Evolutionary conservation across 495 filamentous ascomycete genomes (phyloP).

Genomic region (Baudoinia panamericana): DNA sequence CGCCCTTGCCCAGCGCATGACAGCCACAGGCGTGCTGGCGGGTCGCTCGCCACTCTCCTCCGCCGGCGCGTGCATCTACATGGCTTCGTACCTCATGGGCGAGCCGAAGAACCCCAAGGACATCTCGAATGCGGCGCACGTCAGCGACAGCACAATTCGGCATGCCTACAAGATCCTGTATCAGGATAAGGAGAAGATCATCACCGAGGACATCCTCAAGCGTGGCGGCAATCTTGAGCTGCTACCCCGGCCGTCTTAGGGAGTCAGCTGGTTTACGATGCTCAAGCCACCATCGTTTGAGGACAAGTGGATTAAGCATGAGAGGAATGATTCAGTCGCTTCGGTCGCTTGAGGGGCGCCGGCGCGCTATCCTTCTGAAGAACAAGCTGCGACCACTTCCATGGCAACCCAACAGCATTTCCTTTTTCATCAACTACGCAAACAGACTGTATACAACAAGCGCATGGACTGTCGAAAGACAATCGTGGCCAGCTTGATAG

Average conservation of each 20-base stretch:
- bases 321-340: too few species aligned
- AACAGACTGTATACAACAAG: too few species aligned
- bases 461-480: too few species aligned
- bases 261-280: neutral
- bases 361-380: too few species aligned
- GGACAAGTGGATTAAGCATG: too few species aligned
- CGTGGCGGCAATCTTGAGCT: conserved; percentile 9
- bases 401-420: too few species aligned
- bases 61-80: conserved; percentile 91
- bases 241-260: conserved; percentile 11
- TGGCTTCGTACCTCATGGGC: conserved; percentile 73
- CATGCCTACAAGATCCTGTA: conserved; percentile 86
- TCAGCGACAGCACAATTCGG: conserved; percentile 91
- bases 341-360: too few species aligned
- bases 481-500: too few species aligned
- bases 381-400: too few species aligned
- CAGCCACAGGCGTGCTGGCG: conserved; percentile 60
- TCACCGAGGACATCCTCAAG: conserved; percentile 43
- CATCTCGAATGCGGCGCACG: conserved; percentile 65
- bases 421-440: too few species aligned
- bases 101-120: conserved; percentile 68
- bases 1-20: conserved; percentile 59
- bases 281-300: neutral
- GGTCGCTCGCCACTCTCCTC: conserved; percentile 90
- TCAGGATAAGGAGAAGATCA: conserved; percentile 53